These are phyloP conservation scores for Astrephomene gubernaculifera DNA, from an alignment of 139 green algal genomes.

Conservation along the genomic window DNA sequence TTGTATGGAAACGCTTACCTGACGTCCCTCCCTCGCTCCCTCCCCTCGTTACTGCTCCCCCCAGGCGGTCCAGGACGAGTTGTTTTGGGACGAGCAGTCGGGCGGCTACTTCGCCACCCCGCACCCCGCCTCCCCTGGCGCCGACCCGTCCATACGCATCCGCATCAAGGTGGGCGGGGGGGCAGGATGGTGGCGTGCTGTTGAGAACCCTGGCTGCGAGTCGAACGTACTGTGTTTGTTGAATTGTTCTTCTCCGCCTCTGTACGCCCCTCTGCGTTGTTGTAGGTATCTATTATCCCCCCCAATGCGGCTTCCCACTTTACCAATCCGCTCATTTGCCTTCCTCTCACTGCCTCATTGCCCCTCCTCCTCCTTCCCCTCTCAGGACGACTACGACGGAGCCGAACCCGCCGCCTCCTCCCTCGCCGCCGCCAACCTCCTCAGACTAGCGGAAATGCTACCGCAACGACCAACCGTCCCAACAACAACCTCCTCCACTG, in stretches of 20 bases:
- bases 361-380: background rate
- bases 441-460: constrained; percentile 68
- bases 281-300: background rate
- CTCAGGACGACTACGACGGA: constrained; percentile 90
- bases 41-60: background rate
- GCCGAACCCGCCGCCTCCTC: constrained; percentile 87
- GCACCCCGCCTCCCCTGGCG: constrained; percentile 29
- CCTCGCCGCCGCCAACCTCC: constrained; percentile 80
- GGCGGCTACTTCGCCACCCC: constrained; percentile 81
- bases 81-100: constrained; percentile 83
- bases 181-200: background rate
- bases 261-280: background rate
- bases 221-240: background rate
- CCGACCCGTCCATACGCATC: constrained; percentile 69
- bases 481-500: no score
- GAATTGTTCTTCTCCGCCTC: background rate
- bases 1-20: background rate
- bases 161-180: constrained; percentile 51
- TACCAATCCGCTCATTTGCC: background rate
- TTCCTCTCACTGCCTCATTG: background rate
- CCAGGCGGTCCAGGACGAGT: constrained; percentile 63
- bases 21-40: background rate
- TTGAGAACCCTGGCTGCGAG: background rate
- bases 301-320: background rate
- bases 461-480: constrained; percentile 1